These are phyloP conservation scores for Sporothrix globosa DNA, from an alignment of 2,329 filamentous ascomycete genomes.

Conservation along the genomic window DNA sequence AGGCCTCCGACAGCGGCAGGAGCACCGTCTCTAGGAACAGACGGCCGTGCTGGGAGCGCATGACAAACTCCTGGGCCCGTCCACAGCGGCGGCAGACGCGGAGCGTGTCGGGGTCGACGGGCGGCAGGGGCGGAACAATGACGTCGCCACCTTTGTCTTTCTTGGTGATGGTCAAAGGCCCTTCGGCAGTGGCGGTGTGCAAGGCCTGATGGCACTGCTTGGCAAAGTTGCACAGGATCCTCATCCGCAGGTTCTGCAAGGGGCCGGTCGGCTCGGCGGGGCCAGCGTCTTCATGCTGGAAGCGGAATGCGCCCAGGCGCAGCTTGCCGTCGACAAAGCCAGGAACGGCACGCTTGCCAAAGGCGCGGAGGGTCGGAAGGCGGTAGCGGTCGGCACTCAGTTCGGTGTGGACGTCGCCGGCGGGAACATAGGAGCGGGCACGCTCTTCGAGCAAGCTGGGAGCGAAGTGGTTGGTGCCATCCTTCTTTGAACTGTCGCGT, in stretches of 20 bases:
- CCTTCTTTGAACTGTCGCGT: background rate
- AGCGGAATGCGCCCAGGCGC: background rate
- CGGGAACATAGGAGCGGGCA: background rate
- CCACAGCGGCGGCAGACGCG: background rate
- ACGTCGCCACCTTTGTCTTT: background rate
- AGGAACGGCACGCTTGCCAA: background rate
- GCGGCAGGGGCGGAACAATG: background rate
- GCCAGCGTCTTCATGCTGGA: background rate
- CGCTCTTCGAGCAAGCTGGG: background rate
- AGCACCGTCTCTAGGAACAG: constrained; percentile 35
- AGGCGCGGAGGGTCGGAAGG: background rate
- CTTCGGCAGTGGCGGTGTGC: background rate
- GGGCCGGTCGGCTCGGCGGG: constrained; percentile 31
- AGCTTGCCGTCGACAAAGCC: background rate
- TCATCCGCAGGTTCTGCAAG: constrained; percentile 32
- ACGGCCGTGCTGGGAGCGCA: constrained; percentile 34
- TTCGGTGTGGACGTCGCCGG: background rate
- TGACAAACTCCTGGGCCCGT: constrained; percentile 28
- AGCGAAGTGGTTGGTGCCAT: background rate
- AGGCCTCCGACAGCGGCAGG: constrained; percentile 28
- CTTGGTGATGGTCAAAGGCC: background rate
- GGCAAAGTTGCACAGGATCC: constrained; percentile 33
- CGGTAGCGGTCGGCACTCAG: background rate
- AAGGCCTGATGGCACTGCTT: constrained; percentile 26
- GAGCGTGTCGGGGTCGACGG: background rate